Base-by-base conservation (phyloP, 768 basidiomycete genomes). In the Kwoniella shandongensis region DNA sequence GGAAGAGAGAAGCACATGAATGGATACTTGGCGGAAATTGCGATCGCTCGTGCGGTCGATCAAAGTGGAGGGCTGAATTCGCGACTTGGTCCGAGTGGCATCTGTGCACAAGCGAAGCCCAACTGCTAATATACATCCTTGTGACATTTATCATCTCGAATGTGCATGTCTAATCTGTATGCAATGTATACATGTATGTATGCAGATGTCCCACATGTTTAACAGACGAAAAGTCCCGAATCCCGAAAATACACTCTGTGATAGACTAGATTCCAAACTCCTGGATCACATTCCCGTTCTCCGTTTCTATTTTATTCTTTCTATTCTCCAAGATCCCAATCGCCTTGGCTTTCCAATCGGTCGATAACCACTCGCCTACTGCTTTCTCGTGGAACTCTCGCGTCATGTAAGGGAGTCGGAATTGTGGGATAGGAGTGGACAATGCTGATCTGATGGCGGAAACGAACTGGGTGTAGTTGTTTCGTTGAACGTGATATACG, bases 361-460 rank as follows among this genome's bases (percentile, higher is more conserved):
- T 54, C 25, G 44, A 22, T 25, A 59, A 32, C 25, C 44, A 54
- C 6, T 59, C 49, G 15, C 29, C 25, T 3, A 59, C 44, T 26
- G 27, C 27, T 32, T 54, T 41, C n/a, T 59, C 58, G n/a, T 53
- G 52, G 10, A 40, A 29, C 22, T 59, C 58, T 30, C 58, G 23
- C 17, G 51, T 47, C 41, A 47, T 47, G 10, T 32, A 47, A 1
- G 58, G 58, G 20, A 59, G 26, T 7, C 45, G 39, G 35, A 41
- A 67, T 44, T 55, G 54, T 22, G 51, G 48, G 23, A 67, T 67
- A 0, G 65, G 62, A 29, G 35, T 57, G 3, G 22, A 22, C 25
- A 56, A 35, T 0, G 65, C 65, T 41, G 45, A 29, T 32, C 57
- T 60, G 18, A 67, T 58, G 23, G 55, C 59, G 2, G 54, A 55